These are phyloP conservation scores for Penicillium odoratum DNA, from an alignment of 495 filamentous ascomycete genomes.

Conservation along the genomic window DNA sequence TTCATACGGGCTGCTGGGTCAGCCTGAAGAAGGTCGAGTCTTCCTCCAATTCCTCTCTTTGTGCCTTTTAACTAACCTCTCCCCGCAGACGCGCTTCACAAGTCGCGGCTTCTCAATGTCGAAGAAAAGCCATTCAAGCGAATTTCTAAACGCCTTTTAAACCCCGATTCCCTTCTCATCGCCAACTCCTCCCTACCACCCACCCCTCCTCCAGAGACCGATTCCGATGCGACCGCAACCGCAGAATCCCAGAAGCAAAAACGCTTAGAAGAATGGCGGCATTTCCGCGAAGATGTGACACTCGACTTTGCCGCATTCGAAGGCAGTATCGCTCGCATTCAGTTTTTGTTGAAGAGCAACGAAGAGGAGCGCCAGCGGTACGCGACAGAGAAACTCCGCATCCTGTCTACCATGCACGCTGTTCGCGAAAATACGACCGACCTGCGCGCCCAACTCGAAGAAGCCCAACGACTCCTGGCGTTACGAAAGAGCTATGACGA, in stretches of 20 bases:
- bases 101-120: slow-evolving; percentile 82
- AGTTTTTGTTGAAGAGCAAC: slow-evolving; percentile 83
- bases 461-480: slow-evolving; percentile 72
- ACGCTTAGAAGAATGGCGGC: slow-evolving; percentile 53
- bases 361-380: slow-evolving; percentile 83
- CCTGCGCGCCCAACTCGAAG: slow-evolving; percentile 69
- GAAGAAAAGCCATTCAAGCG: slow-evolving; percentile 94
- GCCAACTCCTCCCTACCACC: slow-evolving; percentile 57
- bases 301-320: slow-evolving; percentile 92
- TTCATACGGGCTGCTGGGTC: slow-evolving; percentile 49
- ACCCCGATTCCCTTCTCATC: slow-evolving; percentile 59
- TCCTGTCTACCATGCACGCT: slow-evolving; percentile 68
- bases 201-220: slow-evolving; percentile 70
- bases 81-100: slow-evolving; percentile 76
- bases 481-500: slow-evolving; percentile 85
- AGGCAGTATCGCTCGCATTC: slow-evolving; percentile 80
- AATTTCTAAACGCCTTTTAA: slow-evolving; percentile 74
- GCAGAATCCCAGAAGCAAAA: slow-evolving; percentile 45
- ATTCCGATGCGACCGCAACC: slow-evolving; percentile 35
- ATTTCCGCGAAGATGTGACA: slow-evolving; percentile 76
- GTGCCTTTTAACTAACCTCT: slow-evolving; percentile 21
- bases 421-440: slow-evolving; percentile 75
- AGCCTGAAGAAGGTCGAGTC: slow-evolving; percentile 52
- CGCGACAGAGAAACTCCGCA: slow-evolving; percentile 73
- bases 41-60: slow-evolving; percentile 2